These are phyloP conservation scores for Fusarium dlaminii DNA, from an alignment of 2,329 filamentous ascomycete genomes.

Conservation along the genomic window DNA sequence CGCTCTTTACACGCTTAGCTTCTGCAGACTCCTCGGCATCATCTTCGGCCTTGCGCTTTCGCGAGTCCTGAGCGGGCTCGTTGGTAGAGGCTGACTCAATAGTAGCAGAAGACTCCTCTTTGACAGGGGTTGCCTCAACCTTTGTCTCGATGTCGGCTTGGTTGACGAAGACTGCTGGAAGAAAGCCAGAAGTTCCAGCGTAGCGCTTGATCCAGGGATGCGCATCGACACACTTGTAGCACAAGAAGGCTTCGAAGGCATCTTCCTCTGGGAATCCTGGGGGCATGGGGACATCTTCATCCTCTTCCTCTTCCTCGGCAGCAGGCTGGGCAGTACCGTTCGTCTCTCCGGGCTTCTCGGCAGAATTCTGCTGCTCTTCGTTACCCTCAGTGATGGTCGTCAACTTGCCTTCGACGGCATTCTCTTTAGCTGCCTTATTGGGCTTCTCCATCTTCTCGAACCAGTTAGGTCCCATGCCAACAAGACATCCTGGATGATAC, in stretches of 20 bases:
- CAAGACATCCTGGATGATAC: constrained; percentile 94
- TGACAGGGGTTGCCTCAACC: not conserved
- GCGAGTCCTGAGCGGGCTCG: constrained; percentile 47
- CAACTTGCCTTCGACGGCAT: constrained; percentile 45
- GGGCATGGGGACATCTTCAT: constrained; percentile 75
- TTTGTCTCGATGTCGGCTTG: constrained; percentile 13
- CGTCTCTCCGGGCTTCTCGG: constrained; percentile 27
- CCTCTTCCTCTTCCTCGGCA: constrained; percentile 53
- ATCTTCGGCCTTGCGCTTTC: constrained; percentile 75
- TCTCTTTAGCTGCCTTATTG: constrained; percentile 42
- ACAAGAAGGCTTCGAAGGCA: constrained; percentile 88
- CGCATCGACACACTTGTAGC: constrained; percentile 90
- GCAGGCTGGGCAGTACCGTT: constrained; percentile 31
- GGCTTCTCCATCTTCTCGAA: constrained; percentile 61
- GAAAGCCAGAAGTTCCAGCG: constrained; percentile 80
- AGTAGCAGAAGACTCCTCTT: constrained; percentile 6
- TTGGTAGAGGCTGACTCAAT: not conserved
- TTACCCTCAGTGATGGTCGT: constrained; percentile 62
- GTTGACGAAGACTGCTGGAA: constrained; percentile 72
- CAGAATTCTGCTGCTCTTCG: constrained; percentile 45
- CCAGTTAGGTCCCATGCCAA: constrained; percentile 81
- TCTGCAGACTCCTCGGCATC: constrained; percentile 51
- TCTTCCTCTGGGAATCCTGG: constrained; percentile 90
- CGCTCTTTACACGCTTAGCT: constrained; percentile 65
- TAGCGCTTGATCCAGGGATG: constrained; percentile 94